Base-by-base conservation (phyloP, 108 stramenopile species). In the Cylindrotheca fusiformis region DNA sequence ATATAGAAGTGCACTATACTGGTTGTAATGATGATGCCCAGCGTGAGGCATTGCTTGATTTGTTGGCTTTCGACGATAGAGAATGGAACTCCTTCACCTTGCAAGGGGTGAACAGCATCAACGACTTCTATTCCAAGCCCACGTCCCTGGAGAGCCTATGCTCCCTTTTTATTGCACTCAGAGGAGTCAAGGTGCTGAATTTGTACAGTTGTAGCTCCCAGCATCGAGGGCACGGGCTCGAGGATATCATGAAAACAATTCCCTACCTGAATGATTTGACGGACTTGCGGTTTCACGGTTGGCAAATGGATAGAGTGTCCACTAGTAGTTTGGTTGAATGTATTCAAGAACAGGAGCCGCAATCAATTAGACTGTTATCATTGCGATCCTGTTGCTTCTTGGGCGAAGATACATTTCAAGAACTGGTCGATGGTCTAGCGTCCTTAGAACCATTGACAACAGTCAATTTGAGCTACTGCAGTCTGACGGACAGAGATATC, bases 271-370 rank as follows among this genome's bases (percentile, higher is more conserved):
- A 30, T 22, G 54, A 50, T 36, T 27, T 71, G 22, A 18, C 45
- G 41, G 55, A 49, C 21, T 48, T 71, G 20, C 27, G 69, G 12
- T 55, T 71, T 3, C 47, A 71, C 0, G 69, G 69, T 17, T 71
- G 69, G 69, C 69, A 71, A 32, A 55, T 71, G 45, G 69, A 71
- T 56, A 44, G 48, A 47, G 29, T 71, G 25, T 63, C 69, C 1
- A 45, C 46, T 24, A 26, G 59, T 2, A 36, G 33, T 31, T 12
- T 54, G 46, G 18, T 48, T 32, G 4, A 10, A 28, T 20, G 48
- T 30, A 2, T 50, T 32, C 28, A 50, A 56, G 1, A 55, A 24
- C 23, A 6, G 1, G 27, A 52, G 25, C 19, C 51, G 5, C 19
- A 25, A 1, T 20, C 30, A 1, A 52, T 71, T 0, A 8, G 23